Percentiles rank a stretch among this genome's conserved stretches.
These are phyloP conservation scores for Peronosclerospora sorghi DNA, from an alignment of 352 stramenopile species.

Conservation along the genomic window DNA sequence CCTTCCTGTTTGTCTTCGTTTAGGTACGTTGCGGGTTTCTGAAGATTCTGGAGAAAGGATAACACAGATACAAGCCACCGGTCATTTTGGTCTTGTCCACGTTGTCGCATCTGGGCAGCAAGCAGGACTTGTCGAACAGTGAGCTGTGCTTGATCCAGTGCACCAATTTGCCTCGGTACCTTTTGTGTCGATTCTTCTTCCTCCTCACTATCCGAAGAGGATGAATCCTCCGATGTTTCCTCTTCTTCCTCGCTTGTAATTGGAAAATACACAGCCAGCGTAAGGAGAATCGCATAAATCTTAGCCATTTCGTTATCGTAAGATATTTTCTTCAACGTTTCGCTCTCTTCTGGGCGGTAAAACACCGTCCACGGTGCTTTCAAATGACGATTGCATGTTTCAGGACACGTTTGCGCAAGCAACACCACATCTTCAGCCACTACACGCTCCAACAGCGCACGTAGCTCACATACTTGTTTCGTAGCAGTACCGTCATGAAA, in stretches of 20 bases:
- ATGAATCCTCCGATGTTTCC: conserved; percentile 33
- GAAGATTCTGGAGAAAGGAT: conserved; percentile 24
- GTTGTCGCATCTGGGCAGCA: conserved; percentile 29
- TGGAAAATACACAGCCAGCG: conserved; percentile 43
- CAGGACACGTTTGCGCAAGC: conserved; percentile 2
- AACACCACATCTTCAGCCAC: conserved; percentile 23
- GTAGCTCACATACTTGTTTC: conserved; percentile 28
- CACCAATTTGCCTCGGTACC: conserved; percentile 13
- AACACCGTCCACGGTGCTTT: conserved; percentile 37
- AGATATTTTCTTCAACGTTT: conserved; percentile 17
- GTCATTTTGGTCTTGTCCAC: conserved; percentile 8
- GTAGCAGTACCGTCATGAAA: conserved; percentile 11
- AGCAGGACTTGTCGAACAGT: conserved; percentile 28
- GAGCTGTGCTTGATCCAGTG: conserved; percentile 22
- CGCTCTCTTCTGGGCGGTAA: conserved; percentile 31
- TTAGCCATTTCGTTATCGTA: conserved; percentile 38
- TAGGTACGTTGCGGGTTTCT: conserved; percentile 30
- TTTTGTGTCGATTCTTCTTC: conserved; percentile 12
- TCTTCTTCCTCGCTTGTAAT: conserved; percentile 24
- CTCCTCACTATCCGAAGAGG: conserved; percentile 21
- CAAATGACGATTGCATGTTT: conserved; percentile 1
- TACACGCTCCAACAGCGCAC: conserved; percentile 31
- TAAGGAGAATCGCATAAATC: conserved; percentile 32
- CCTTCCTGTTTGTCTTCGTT: conserved; percentile 33
- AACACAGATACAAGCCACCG: conserved; percentile 41